phyloP scores from a whole-genome alignment of 306 rosid species.

The Cotoneaster glaucophyllus region DNA sequence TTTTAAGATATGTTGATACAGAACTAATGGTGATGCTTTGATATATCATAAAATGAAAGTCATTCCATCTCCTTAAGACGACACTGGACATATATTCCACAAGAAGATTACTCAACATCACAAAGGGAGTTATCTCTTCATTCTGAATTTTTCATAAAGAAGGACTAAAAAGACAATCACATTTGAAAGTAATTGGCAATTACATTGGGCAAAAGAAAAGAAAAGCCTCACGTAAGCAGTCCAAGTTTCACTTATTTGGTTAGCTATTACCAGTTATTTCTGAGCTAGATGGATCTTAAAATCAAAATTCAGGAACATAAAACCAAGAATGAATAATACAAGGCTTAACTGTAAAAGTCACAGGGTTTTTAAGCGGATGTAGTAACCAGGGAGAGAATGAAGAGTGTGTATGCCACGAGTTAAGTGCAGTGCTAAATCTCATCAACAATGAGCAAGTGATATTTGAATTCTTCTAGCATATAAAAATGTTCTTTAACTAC shows the following conservation, averaged over 20 bases:
- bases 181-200: not conserved
- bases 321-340: not conserved
- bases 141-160: not conserved
- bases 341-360: not conserved
- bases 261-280: not conserved
- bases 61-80: not conserved
- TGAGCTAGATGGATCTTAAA: not conserved
- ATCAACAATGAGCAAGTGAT: not conserved
- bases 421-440: not conserved
- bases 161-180: not conserved
- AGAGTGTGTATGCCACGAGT: not conserved
- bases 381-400: not conserved
- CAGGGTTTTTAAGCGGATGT: too few species aligned
- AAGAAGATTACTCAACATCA: not conserved
- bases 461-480: not conserved
- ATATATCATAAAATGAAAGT: not conserved
- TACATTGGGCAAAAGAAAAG: not conserved
- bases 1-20: conserved; percentile 11
- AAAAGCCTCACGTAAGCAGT: not conserved
- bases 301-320: not conserved
- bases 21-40: not conserved
- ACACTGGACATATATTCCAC: not conserved
- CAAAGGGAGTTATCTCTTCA: not conserved
- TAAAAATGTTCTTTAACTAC: not conserved
- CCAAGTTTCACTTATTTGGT: not conserved